A percentile compares a stretch with the other conserved stretches of the same genome.
These are phyloP conservation scores for Dioscorea dumetorum DNA, from an alignment of 106 monocot species.

Conservation along the genomic window DNA sequence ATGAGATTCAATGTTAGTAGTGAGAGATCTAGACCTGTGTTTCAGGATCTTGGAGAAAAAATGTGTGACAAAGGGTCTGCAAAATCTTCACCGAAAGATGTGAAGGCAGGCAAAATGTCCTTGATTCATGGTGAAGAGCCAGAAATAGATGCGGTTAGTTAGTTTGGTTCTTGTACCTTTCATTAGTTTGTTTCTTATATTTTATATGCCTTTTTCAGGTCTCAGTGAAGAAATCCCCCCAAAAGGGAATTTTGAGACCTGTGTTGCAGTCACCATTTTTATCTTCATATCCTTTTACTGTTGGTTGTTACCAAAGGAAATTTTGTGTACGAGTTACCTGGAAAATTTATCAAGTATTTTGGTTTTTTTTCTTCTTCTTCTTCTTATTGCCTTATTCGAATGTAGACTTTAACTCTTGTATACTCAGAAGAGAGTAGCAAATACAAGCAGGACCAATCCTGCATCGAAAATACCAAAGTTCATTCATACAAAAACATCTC, in stretches of 20 bases:
- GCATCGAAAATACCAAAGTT: conserved; percentile 55
- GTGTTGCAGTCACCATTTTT: conserved; percentile 18
- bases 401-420: conserved; percentile 36
- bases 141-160: conserved; percentile 28
- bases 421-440: conserved; percentile 53
- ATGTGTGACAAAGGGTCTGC: conserved; percentile 1
- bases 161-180: neutral
- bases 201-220: conserved; percentile 18
- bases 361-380: too few relatives aligned
- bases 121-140: conserved; percentile 6
- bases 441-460: conserved; percentile 15
- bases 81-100: conserved; percentile 14
- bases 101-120: conserved; percentile 17
- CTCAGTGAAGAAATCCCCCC: conserved; percentile 7
- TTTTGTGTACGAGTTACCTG: neutral
- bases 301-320: neutral
- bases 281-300: conserved; percentile 56
- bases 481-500: conserved; percentile 14
- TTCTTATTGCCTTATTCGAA: neutral
- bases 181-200: neutral
- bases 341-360: neutral
- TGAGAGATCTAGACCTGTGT: conserved; percentile 2
- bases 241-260: conserved; percentile 12
- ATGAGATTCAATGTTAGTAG: conserved; percentile 2
- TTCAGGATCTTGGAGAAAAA: conserved; percentile 14